Evolutionary conservation across 2,329 filamentous ascomycete species (phyloP), one percentile per base, ranked within the genome.

Genomic region (Chaetomium sp.): DNA sequence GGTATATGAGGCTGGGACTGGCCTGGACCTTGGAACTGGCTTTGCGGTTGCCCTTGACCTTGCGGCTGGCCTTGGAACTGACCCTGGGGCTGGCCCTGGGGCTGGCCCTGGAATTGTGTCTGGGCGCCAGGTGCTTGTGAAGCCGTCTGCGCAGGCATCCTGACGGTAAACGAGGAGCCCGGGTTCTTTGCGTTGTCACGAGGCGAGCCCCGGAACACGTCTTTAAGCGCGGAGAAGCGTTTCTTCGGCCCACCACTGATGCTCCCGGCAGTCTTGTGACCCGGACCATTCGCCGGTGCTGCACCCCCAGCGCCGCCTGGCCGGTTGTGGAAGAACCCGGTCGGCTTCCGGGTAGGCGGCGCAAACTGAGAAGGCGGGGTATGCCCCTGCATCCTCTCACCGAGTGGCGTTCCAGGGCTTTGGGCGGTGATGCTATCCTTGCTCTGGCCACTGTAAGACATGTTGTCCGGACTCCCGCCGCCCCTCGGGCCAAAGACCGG

Each of bases 181-280:
- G 63, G 57, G 0, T 56, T 59, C 48, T 56, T 59, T 10, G 62
- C 60, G 6, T 45, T 54, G 2, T 63, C 62, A 3, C 64, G 59
- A 36, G 55, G 52, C 9, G 61, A 60, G 5, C 68, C 64, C 9
- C 62, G 62, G 49, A 72, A 67, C 42, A 70, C 68, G 44, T 63
- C 63, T 32, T 66, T 66, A 33, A 71, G 53, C 14, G 68, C 72
- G 0, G 77, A 78, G 56, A 80, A 75, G 9, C 77, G 69, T 59
- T 76, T 78, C 66, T 76, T 79, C 0, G 66, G 66, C 10, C 52
- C 55, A 5, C 57, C 57, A 36, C 56, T 55, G 36, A 56, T 54
- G 46, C 56, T 61, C 7, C 55, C 51, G 33, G 55, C 42, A 12
- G 48, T 42, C 40, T 54, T 52, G n/a, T 51, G 42, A 9, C 54